Percentiles rank a stretch among this genome's conserved stretches.
Evolutionary conservation across 129 eudicot species (phyloP).

Genomic region (Mikania micrantha): DNA sequence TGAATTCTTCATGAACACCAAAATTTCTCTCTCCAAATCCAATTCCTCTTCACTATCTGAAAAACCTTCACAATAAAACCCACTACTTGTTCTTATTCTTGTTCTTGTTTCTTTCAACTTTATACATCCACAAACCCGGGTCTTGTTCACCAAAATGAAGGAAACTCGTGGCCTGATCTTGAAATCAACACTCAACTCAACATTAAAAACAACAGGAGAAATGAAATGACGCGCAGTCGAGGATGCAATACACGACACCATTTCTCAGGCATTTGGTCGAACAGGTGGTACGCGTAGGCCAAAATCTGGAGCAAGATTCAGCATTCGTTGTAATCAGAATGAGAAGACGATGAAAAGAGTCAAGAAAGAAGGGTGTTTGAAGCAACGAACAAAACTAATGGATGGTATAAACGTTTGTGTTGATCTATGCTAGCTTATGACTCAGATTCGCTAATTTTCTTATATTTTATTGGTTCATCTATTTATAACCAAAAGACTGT

Average conservation of each 20-base stretch:
- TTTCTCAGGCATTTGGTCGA: conserved; percentile 91
- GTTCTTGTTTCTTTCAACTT: conserved; percentile 17
- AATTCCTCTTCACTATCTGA: conserved; percentile 32
- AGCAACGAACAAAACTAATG: conserved; percentile 22
- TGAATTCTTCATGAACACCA: conserved; percentile 73
- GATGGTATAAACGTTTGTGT: not conserved
- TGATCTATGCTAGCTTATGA: too few relatives aligned
- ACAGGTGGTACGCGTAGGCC: conserved; percentile 24
- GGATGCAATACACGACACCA: conserved; percentile 42
- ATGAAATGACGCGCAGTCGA: conserved; percentile 25
- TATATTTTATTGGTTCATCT: too few relatives aligned
- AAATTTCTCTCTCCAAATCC: conserved; percentile 53
- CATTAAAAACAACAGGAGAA: conserved; percentile 16
- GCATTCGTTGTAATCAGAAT: not conserved
- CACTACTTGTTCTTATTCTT: conserved; percentile 4
- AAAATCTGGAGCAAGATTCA: conserved; percentile 4
- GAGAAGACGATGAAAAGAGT: not conserved
- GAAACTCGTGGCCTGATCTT: conserved; percentile 10
- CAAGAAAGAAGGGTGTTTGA: conserved; percentile 12
- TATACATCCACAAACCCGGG: conserved; percentile 4
- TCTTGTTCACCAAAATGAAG: not conserved
- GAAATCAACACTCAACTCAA: conserved; percentile 7
- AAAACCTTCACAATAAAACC: conserved; percentile 27
- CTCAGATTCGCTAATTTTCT: too few relatives aligned
- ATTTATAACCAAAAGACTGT: too few relatives aligned